Evolutionary conservation across 1,139 yeast genomes (phyloP), one percentile per base, ranked within the genome.

Genomic region (Wickerhamomyces sp.): DNA sequence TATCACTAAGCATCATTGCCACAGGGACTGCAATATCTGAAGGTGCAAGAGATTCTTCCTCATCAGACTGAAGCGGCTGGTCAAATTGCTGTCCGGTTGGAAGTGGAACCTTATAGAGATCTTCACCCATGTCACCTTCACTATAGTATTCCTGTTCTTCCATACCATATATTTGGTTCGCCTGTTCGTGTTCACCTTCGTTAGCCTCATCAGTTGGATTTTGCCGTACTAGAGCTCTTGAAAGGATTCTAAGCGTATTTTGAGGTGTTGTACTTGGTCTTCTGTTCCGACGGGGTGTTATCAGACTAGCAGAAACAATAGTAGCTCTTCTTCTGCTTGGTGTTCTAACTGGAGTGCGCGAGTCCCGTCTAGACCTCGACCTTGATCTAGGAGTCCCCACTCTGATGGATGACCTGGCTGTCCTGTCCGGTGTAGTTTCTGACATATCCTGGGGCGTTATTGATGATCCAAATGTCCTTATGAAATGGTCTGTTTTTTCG

Each of bases 1-100:
- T 29, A 29, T 29, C 31, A 29, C 13, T 57, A 6, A 53, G 56
- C 48, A 56, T 53, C 6, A 57, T 39, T 11, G 58, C 60, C 27
- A 51, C 51, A 1, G 61, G 61, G 6, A 53, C 37, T 0, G 57
- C 61, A 38, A 57, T 50, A 40, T 56, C 61, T 7, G 60, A 55
- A 34, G 48, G 47, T 1, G 45, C 31, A 0, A 42, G 32, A 1
- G 44, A 41, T 11, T 44, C 31, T 9, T 36, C 11, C n/a, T 36
- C 8, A 36, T 10, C 9, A 36, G 9, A 9, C 7, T 23, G 23
- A 14, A 6, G 7, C 32, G 6, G 32, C 13, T 23, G 6, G 14
- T 10, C 4, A 18, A 18, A 18, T 18, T 18, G 23, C 23, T 36
- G 14, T 15, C 26, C 37, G n/a, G 23, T 11, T 14, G 13, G 26